A percentile compares a stretch with the other conserved stretches of the same genome.
phyloP scores from a whole-genome alignment of 805 yeast species.

The Hermanozyma aechmeae region DNA sequence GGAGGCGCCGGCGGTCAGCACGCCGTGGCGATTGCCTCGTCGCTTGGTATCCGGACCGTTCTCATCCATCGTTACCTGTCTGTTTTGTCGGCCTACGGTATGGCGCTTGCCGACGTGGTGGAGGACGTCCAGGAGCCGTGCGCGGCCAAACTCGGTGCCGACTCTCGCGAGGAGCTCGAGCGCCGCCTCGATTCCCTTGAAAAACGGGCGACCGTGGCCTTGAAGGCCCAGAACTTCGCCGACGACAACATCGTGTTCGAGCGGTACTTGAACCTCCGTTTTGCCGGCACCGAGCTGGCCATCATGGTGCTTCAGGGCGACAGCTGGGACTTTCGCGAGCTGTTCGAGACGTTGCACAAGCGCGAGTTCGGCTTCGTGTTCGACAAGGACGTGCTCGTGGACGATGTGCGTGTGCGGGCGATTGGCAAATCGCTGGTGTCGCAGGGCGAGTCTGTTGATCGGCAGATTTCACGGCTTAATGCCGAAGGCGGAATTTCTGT shows the following conservation, averaged over 20 bases:
- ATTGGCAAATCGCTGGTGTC: conserved; percentile 5
- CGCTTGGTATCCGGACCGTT: conserved; percentile 10
- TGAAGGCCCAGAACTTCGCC: conserved; percentile 6
- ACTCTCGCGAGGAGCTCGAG: conserved; percentile 1
- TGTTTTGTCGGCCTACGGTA: conserved; percentile 13
- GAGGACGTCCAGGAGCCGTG: conserved; percentile 11
- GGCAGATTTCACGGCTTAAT: conserved; percentile 5
- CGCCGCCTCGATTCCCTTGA: conserved; percentile 3
- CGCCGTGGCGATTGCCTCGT: conserved; percentile 10
- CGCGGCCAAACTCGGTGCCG: conserved; percentile 3
- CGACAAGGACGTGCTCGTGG: conserved; percentile 11
- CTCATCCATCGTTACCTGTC: conserved; percentile 11
- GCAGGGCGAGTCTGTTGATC: conserved; percentile 7
- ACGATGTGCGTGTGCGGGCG: conserved; percentile 12
- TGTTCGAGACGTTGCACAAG: conserved; percentile 7
- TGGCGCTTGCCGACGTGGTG: conserved; percentile 13
- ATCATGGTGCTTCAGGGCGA: conserved; percentile 9
- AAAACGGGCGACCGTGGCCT: conserved; percentile 2
- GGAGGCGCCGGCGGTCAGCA: conserved; percentile 14
- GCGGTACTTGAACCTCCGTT: conserved; percentile 9
- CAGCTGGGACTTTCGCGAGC: conserved; percentile 7
- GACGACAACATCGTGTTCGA: conserved; percentile 7
- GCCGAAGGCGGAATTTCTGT: conserved; percentile 1
- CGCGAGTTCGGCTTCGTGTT: conserved; percentile 11
- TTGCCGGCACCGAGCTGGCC: conserved; percentile 10